phyloP scores from a whole-genome alignment of 192 early-diverging fungal species.

The Coemansia pectinata region DNA sequence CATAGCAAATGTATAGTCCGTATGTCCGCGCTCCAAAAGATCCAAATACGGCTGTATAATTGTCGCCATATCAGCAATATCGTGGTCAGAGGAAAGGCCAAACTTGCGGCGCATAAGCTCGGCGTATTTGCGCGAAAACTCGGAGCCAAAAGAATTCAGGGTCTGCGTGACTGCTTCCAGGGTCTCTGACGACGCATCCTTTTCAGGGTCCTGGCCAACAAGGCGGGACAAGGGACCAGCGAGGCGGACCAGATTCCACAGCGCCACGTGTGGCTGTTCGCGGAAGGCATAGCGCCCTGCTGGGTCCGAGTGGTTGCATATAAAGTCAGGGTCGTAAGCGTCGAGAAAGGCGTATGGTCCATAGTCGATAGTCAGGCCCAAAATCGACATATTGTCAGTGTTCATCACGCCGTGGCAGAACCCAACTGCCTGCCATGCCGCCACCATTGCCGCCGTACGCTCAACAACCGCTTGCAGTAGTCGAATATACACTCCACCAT shows the following conservation, averaged over 20 bases:
- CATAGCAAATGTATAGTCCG: slow-evolving; percentile 80
- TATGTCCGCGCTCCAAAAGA: slow-evolving; percentile 61
- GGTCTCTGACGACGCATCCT: slow-evolving; percentile 18
- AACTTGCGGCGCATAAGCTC: slow-evolving; percentile 66
- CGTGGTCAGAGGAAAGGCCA: slow-evolving; percentile 29
- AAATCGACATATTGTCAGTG: slow-evolving; percentile 88
- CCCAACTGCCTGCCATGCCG: slow-evolving; percentile 77
- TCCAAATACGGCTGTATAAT: slow-evolving; percentile 69
- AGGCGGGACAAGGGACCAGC: slow-evolving; percentile 66
- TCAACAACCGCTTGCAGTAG: slow-evolving; percentile 61
- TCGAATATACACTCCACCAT: slow-evolving; percentile 46
- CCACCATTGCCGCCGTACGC: slow-evolving; percentile 71
- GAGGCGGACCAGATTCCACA: slow-evolving; percentile 80
- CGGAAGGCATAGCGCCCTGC: slow-evolving; percentile 74
- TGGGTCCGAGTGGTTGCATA: slow-evolving; percentile 80
- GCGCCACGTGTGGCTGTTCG: slow-evolving; percentile 75
- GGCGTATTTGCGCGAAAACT: slow-evolving; percentile 53
- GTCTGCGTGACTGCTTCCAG: slow-evolving; percentile 43
- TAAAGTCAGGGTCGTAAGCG: slow-evolving; percentile 73
- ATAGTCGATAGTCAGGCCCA: slow-evolving; percentile 85
- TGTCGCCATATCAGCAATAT: slow-evolving; percentile 55
- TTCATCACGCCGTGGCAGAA: slow-evolving; percentile 91
- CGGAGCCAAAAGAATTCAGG: slow-evolving; percentile 57
- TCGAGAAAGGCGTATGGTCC: slow-evolving; percentile 89
- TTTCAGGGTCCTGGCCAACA: slow-evolving; percentile 26